phyloP scores from a whole-genome alignment of 1,284 basidiomycete genomes.

The Coniferiporia sulphurascens region DNA sequence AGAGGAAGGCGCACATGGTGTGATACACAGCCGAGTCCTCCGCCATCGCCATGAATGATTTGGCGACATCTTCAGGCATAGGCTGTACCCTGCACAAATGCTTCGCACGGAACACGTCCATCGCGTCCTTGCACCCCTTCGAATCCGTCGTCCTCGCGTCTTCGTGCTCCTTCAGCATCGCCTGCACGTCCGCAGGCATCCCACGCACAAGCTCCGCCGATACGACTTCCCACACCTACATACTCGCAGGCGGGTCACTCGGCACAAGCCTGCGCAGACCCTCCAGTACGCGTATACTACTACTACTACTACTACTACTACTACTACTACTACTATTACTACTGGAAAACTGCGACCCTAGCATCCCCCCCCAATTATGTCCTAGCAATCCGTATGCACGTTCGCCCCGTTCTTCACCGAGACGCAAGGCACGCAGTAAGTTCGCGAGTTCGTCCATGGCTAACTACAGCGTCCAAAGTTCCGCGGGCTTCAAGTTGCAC shows the following conservation, averaged over 20 bases:
- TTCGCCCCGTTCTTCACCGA: constrained; percentile 37
- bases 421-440: constrained; percentile 34
- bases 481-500: constrained; percentile 33
- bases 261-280: constrained; percentile 41
- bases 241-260: constrained; percentile 35
- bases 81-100: constrained; percentile 45
- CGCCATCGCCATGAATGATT: constrained; percentile 27
- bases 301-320: too few relatives aligned
- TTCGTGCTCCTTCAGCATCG: constrained; percentile 43
- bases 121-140: constrained; percentile 42
- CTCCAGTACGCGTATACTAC: constrained; percentile 31
- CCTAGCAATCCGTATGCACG: constrained; percentile 37
- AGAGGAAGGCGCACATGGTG: constrained; percentile 34
- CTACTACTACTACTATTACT: too few relatives aligned
- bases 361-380: constrained; percentile 52
- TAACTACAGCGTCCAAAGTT: constrained; percentile 42
- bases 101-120: constrained; percentile 37
- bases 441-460: constrained; percentile 45
- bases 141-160: constrained; percentile 39
- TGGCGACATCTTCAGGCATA: constrained; percentile 33
- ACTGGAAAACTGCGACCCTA: constrained; percentile 37
- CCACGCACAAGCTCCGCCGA: constrained; percentile 29
- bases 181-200: constrained; percentile 40
- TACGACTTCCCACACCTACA: constrained; percentile 34
- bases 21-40: constrained; percentile 46